These are phyloP conservation scores for Metschnikowia colocasiae DNA, from an alignment of 805 yeast genomes.

Conservation along the genomic window DNA sequence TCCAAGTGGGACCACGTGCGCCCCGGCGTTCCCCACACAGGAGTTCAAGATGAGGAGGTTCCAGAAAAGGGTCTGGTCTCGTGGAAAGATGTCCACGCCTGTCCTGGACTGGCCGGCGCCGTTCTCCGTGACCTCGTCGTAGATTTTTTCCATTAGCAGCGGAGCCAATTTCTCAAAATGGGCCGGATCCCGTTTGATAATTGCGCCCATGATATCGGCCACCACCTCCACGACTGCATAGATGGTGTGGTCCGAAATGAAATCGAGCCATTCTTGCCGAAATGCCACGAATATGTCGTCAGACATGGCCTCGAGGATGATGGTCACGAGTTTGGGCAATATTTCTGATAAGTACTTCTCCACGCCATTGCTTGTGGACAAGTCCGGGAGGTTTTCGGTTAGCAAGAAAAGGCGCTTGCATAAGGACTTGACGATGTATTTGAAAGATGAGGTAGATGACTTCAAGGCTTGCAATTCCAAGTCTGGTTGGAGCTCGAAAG, in stretches of 20 bases:
- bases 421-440: slow-evolving; percentile 52
- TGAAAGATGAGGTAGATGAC: slow-evolving; percentile 72
- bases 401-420: slow-evolving; percentile 57
- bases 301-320: slow-evolving; percentile 53
- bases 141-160: slow-evolving; percentile 49
- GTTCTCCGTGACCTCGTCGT: slow-evolving; percentile 66
- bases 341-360: slow-evolving; percentile 44
- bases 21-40: slow-evolving; percentile 65
- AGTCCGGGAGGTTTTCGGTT: slow-evolving; percentile 66
- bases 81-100: slow-evolving; percentile 62
- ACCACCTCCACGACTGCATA: slow-evolving; percentile 62
- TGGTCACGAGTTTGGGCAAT: slow-evolving; percentile 35
- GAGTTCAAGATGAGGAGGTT: slow-evolving; percentile 67
- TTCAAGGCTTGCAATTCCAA: slow-evolving; percentile 54
- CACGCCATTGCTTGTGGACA: slow-evolving; percentile 46
- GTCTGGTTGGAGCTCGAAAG: slow-evolving; percentile 36
- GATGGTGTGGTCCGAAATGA: slow-evolving; percentile 55
- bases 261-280: slow-evolving; percentile 48
- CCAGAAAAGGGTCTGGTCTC: slow-evolving; percentile 76
- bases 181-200: slow-evolving; percentile 62
- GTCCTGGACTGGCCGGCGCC: slow-evolving; percentile 76
- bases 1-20: slow-evolving; percentile 40
- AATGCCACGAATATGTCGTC: slow-evolving; percentile 49
- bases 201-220: slow-evolving; percentile 68
- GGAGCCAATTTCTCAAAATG: slow-evolving; percentile 42